A percentile compares a stretch with the other conserved stretches of the same genome.
Conservation (phyloP, 2,329 filamentous ascomycete species). For the Dactylellina parvicollis region DNA sequence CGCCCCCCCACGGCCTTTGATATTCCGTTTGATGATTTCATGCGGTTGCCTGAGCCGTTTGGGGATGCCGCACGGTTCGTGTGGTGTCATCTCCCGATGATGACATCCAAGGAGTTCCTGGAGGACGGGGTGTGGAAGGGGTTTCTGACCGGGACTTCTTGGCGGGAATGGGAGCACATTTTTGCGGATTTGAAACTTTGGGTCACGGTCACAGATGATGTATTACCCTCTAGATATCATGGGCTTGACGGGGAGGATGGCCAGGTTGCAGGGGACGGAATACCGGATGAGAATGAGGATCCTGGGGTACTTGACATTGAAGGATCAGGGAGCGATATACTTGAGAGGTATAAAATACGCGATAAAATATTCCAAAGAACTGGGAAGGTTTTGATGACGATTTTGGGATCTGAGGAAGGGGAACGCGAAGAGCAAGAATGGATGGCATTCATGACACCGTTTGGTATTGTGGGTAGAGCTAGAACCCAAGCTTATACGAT, state of each 20-base stretch:
- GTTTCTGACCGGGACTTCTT: slow-evolving; percentile 2
- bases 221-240: no score
- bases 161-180: slow-evolving; percentile 1
- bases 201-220: no score
- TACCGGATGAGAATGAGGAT: no score
- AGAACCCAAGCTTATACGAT: background rate
- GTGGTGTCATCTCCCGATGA: slow-evolving; percentile 24
- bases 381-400: no score
- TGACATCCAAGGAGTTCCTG: slow-evolving; percentile 26
- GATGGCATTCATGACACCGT: slow-evolving; percentile 36
- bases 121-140: slow-evolving; percentile 25
- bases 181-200: slow-evolving; percentile 7
- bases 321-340: no score
- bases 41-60: slow-evolving; percentile 11
- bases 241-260: no score
- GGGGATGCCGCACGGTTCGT: slow-evolving; percentile 15
- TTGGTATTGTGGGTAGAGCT: slow-evolving; percentile 32
- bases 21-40: slow-evolving; percentile 30
- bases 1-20: slow-evolving; percentile 10
- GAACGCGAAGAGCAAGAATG: slow-evolving; percentile 13
- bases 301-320: no score
- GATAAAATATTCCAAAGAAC: no score
- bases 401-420: background rate
- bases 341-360: no score
- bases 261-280: no score